These are phyloP conservation scores for Clathrus columnatus DNA, from an alignment of 768 basidiomycete genomes.

Conservation along the genomic window DNA sequence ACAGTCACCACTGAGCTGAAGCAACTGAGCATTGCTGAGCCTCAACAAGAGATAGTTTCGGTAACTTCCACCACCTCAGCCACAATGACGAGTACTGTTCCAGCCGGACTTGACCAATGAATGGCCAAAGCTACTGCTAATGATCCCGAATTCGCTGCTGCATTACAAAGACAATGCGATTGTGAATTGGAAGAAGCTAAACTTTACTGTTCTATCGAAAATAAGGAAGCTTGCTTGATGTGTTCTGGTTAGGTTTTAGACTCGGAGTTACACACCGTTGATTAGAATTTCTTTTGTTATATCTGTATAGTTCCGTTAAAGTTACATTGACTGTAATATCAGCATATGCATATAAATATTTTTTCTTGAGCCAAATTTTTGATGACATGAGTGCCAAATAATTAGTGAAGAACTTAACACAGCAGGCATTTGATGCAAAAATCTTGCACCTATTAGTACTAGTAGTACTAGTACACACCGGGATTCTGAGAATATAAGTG, in stretches of 20 bases:
- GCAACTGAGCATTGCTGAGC: not conserved
- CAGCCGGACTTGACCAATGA: constrained; percentile 33
- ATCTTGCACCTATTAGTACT: too few relatives aligned
- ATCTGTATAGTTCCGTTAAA: not conserved
- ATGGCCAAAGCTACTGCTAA: constrained; percentile 43
- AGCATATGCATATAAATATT: too few relatives aligned
- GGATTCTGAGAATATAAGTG: too few relatives aligned
- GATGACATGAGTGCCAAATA: too few relatives aligned
- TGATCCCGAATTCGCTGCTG: constrained; percentile 73
- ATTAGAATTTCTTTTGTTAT: not conserved
- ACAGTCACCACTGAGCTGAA: constrained; percentile 7
- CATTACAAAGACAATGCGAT: constrained; percentile 58
- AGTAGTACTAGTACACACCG: too few relatives aligned
- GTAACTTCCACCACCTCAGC: constrained; percentile 5
- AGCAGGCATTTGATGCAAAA: too few relatives aligned
- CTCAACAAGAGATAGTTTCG: not conserved
- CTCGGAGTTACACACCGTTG: too few relatives aligned
- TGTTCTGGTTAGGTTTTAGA: constrained; percentile 52
- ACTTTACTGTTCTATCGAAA: constrained; percentile 78
- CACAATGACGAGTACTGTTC: not conserved
- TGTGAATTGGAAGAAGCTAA: constrained; percentile 76
- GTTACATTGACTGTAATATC: too few relatives aligned
- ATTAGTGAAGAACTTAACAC: too few relatives aligned
- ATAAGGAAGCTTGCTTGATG: constrained; percentile 92
- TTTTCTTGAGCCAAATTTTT: too few relatives aligned